Evolutionary conservation across 441 rosid species (phyloP).

Genomic region (Breynia disticha): DNA sequence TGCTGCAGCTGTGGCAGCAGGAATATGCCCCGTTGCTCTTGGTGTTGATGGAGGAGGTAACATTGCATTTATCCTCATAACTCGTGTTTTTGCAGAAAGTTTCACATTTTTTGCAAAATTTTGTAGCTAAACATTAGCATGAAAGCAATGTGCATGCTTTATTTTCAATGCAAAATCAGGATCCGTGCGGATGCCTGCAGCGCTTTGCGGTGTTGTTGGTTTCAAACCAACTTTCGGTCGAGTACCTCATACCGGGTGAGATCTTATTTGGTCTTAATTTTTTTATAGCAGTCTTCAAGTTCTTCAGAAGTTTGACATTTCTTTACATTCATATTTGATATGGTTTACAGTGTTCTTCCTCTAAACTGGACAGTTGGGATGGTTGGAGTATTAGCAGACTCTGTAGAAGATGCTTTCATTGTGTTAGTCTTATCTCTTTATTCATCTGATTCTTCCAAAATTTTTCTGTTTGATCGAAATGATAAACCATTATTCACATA

Average conservation of each 20-base stretch:
- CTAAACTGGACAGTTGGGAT: conserved; percentile 73
- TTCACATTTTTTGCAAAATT: too few species aligned
- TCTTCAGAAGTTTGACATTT: background rate
- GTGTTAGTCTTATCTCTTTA: conserved; percentile 23
- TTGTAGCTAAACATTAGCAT: too few species aligned
- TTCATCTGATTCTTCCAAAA: background rate
- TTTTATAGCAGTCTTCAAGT: background rate
- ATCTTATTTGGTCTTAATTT: background rate
- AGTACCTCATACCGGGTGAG: conserved; percentile 48
- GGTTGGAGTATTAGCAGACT: conserved; percentile 61
- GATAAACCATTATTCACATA: background rate
- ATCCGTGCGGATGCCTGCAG: conserved; percentile 71
- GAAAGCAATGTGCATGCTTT: background rate
- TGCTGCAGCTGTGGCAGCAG: conserved; percentile 68
- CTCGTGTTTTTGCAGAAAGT: background rate
- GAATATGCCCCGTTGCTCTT: conserved; percentile 67
- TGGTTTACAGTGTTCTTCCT: conserved; percentile 56
- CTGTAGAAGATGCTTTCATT: conserved; percentile 54
- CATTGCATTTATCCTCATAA: background rate
- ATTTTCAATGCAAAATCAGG: conserved; percentile 23
- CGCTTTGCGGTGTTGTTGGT: conserved; percentile 73
- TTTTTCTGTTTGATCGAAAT: background rate
- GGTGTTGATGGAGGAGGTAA: conserved; percentile 85
- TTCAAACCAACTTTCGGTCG: conserved; percentile 65
- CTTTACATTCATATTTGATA: background rate